Evolutionary conservation across 2,329 filamentous ascomycete species (phyloP).

Genomic region (Aaosphaeria pasadenensis): DNA sequence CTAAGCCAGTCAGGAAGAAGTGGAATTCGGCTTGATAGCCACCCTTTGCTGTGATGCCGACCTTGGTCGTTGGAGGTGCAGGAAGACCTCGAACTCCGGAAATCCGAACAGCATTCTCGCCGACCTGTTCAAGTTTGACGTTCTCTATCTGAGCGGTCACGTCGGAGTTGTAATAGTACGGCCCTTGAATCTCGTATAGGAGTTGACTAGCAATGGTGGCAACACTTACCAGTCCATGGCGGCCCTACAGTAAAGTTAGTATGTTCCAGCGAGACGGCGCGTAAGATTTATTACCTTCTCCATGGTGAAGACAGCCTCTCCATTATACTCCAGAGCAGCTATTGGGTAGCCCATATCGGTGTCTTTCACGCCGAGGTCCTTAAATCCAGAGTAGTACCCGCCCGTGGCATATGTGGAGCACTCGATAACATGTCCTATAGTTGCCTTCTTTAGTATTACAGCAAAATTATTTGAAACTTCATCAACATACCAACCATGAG

Average conservation of each 20-base stretch:
- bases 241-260: conserved; percentile 1
- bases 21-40: conserved; percentile 47
- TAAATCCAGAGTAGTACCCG: conserved; percentile 22
- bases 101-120: conserved; percentile 27
- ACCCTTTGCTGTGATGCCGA: conserved; percentile 44
- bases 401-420: conserved; percentile 40
- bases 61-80: conserved; percentile 34
- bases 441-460: neutral
- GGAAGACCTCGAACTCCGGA: conserved; percentile 29
- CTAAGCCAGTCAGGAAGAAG: conserved; percentile 44
- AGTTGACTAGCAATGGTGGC: conserved; percentile 30
- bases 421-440: conserved; percentile 49
- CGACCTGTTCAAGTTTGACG: conserved; percentile 27
- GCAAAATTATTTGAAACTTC: neutral
- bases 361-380: conserved; percentile 19
- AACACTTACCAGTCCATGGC: conserved; percentile 38
- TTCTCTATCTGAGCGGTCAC: conserved; percentile 37
- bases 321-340: neutral
- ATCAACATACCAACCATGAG: conserved; percentile 45
- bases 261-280: neutral
- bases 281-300: conserved; percentile 7
- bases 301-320: conserved; percentile 8
- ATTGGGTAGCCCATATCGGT: conserved; percentile 18
- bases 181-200: conserved; percentile 44
- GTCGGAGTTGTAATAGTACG: conserved; percentile 41